Percentiles rank a stretch among this genome's conserved stretches.
phyloP scores from a whole-genome alignment of 345 rosid genomes.

The Psidium friedrichsthalianum region DNA sequence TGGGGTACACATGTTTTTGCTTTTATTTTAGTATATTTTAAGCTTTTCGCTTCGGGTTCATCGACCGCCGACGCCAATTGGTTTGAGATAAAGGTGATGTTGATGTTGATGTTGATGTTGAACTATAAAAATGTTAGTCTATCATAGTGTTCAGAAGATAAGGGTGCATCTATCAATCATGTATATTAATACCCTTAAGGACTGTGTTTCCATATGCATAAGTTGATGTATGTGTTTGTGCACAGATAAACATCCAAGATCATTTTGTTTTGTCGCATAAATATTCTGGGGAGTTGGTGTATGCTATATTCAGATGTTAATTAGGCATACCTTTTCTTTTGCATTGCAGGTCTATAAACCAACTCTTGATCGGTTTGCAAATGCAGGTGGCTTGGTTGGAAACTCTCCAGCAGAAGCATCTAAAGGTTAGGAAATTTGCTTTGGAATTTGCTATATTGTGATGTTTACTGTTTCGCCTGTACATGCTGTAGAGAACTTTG shows the following conservation, averaged over 20 bases:
- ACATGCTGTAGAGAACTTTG: neutral
- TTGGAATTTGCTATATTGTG: neutral
- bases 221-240: neutral
- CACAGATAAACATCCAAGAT: neutral
- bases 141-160: neutral
- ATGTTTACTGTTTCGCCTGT: neutral
- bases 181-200: neutral
- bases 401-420: slow-evolving; percentile 69
- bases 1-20: too few species aligned
- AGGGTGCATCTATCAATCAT: neutral
- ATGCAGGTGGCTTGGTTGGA: slow-evolving; percentile 64
- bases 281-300: neutral
- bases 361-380: slow-evolving; percentile 51
- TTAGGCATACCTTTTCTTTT: neutral
- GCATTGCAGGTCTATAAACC: slow-evolving; percentile 76
- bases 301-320: neutral
- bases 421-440: slow-evolving; percentile 33
- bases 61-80: too few species aligned
- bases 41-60: too few species aligned
- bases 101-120: too few species aligned
- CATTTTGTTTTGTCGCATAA: neutral
- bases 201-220: neutral
- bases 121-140: neutral
- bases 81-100: too few species aligned
- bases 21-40: too few species aligned